Evolutionary conservation across 2,329 filamentous ascomycete species (phyloP).

Genomic region (Metarhizium rileyi): DNA sequence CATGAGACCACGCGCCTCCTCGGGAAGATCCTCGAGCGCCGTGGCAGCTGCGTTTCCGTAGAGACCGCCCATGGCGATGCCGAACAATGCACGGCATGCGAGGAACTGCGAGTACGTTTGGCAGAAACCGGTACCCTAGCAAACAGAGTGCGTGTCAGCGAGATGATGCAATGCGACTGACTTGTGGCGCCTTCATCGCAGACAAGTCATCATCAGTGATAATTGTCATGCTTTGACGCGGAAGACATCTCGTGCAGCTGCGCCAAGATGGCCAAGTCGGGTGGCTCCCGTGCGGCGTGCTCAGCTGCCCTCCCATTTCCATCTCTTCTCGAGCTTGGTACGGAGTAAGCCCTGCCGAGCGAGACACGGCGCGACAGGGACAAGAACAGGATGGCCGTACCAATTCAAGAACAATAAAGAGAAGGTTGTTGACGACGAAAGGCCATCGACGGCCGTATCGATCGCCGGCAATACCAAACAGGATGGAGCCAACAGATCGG

Average conservation of each 20-base stretch:
- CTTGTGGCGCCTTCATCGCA: no score
- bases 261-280: constrained; percentile 8
- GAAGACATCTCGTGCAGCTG: no score
- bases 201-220: no score
- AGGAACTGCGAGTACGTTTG: constrained; percentile 62
- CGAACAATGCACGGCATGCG: constrained; percentile 65
- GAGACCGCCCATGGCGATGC: constrained; percentile 72
- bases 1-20: constrained; percentile 61
- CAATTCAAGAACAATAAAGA: constrained; percentile 63
- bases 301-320: not conserved
- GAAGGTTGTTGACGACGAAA: constrained; percentile 64
- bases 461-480: constrained; percentile 46
- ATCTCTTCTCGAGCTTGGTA: not conserved
- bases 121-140: constrained; percentile 55
- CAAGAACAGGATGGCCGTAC: constrained; percentile 30
- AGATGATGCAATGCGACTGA: no score
- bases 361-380: not conserved
- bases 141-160: not conserved
- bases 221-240: no score
- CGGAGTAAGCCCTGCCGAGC: not conserved
- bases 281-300: not conserved
- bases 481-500: constrained; percentile 42
- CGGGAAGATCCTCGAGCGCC: constrained; percentile 64
- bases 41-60: constrained; percentile 74
- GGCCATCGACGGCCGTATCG: constrained; percentile 58